Conservation (phyloP, 1,139 yeast species). For the Zygosaccharomyces sapae region DNA sequence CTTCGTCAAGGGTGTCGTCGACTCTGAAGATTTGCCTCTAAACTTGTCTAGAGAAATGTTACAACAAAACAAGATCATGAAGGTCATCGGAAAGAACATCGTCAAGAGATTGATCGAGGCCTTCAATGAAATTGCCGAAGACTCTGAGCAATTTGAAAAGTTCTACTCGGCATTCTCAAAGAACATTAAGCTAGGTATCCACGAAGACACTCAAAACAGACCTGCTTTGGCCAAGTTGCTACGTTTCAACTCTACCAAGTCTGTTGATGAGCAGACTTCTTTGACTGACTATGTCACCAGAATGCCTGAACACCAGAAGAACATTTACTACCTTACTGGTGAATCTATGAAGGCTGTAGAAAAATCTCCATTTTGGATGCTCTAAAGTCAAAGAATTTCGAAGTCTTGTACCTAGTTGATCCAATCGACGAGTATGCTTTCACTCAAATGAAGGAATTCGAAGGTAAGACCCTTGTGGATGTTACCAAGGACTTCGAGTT, state of each 20-base stretch:
- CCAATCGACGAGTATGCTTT: conserved; percentile 99
- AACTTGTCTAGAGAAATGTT: conserved; percentile 99
- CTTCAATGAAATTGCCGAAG: conserved; percentile 98
- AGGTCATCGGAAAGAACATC: conserved; percentile 98
- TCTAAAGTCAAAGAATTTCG: conserved; percentile 96
- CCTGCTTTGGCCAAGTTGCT: conserved; percentile 88
- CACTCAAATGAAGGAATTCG: conserved; percentile 98
- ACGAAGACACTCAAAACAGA: conserved; percentile 99
- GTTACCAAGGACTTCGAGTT: conserved; percentile 98
- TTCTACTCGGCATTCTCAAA: conserved; percentile 97
- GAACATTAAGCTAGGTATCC: conserved; percentile 98
- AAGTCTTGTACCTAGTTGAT: conserved; percentile 95
- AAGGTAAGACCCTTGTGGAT: conserved; percentile 98
- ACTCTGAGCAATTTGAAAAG: conserved; percentile 96
- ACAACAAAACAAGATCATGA: conserved; percentile 99
- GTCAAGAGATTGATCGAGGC: conserved; percentile 98
- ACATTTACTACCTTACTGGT: conserved; percentile 98
- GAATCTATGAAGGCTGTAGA: conserved; percentile 97
- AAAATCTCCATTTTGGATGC: conserved; percentile 99
- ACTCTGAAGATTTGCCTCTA: conserved; percentile 98
- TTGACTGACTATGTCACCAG: conserved; percentile 96
- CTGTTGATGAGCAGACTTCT: conserved; percentile 89
- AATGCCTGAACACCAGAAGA: conserved; percentile 99
- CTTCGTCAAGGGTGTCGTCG: conserved; percentile 98
- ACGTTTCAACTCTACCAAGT: conserved; percentile 96